Percentiles rank a stretch among this genome's conserved stretches.
Evolutionary conservation across 2,329 filamentous ascomycete species (phyloP).

Genomic region (Colletotrichum abscissum): DNA sequence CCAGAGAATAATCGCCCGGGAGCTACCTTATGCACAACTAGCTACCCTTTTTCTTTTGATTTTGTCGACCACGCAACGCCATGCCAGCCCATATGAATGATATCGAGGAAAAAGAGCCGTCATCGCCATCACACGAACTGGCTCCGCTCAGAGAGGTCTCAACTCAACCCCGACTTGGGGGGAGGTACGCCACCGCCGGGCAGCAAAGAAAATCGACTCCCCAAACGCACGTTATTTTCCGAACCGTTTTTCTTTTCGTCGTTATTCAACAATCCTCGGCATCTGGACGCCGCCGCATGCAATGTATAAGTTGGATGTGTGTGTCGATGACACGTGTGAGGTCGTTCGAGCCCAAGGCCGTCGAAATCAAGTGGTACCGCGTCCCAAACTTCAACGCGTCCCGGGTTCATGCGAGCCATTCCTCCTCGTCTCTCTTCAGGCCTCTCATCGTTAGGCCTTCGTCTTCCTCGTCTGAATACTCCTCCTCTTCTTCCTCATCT

Average conservation of each 20-base stretch:
- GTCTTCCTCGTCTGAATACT: constrained; percentile 64
- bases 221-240: constrained; percentile 19
- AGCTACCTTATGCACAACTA: constrained; percentile 21
- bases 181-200: constrained; percentile 2
- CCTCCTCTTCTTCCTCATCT: constrained; percentile 55
- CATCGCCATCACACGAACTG: constrained; percentile 23
- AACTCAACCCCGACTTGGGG: not conserved
- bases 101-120: constrained; percentile 17
- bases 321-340: not conserved
- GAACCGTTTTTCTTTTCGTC: constrained; percentile 13
- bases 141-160: constrained; percentile 6
- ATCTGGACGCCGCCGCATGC: constrained; percentile 30
- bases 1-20: constrained; percentile 15
- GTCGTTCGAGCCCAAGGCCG: constrained; percentile 4
- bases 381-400: not conserved
- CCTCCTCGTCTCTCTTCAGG: constrained; percentile 67
- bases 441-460: constrained; percentile 69
- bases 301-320: constrained; percentile 23
- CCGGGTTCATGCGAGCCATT: constrained; percentile 63
- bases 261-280: constrained; percentile 11
- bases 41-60: constrained; percentile 24
- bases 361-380: constrained; percentile 14
- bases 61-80: constrained; percentile 31
- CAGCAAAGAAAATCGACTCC: constrained; percentile 14
- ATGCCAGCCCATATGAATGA: constrained; percentile 31